Evolutionary conservation across 331 rosid genomes (phyloP).

Genomic region (Cydonia oblonga): DNA sequence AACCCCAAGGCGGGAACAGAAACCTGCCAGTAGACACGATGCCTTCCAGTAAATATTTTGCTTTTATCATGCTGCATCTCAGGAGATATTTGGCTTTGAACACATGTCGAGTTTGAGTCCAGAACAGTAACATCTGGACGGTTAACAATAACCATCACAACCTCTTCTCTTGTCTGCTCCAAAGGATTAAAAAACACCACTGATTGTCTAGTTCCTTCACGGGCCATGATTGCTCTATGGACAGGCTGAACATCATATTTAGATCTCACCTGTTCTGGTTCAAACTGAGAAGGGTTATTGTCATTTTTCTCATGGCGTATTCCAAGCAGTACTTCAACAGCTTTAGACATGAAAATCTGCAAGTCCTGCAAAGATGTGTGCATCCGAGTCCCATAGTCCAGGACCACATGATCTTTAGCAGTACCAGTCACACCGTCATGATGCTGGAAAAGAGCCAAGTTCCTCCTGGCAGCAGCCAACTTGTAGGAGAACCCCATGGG

Average conservation of each 20-base stretch:
- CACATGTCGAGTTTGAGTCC: conserved; percentile 68
- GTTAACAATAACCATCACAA: conserved; percentile 69
- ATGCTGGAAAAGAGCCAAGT: conserved; percentile 96
- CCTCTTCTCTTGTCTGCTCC: conserved; percentile 88
- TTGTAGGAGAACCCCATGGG: conserved; percentile 68
- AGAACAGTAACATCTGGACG: conserved; percentile 66
- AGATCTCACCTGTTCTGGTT: conserved; percentile 72
- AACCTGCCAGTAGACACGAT: conserved; percentile 68
- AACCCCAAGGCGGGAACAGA: conserved; percentile 90
- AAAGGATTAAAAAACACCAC: conserved; percentile 63
- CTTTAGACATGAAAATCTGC: conserved; percentile 88
- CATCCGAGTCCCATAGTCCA: conserved; percentile 88
- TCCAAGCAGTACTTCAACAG: conserved; percentile 73
- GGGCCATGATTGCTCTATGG: conserved; percentile 54
- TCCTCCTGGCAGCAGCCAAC: conserved; percentile 95
- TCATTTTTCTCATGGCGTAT: conserved; percentile 70
- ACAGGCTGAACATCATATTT: conserved; percentile 82
- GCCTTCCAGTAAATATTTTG: conserved; percentile 73
- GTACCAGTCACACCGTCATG: conserved; percentile 99
- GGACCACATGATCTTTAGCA: conserved; percentile 88
- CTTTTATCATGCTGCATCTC: conserved; percentile 61
- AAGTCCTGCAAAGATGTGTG: conserved; percentile 81
- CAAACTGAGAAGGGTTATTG: conserved; percentile 64
- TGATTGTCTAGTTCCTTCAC: conserved; percentile 50
- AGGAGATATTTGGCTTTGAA: conserved; percentile 80